Evolutionary conservation across 2,329 filamentous ascomycete genomes (phyloP).

Genomic region (Dactylonectria estremocensis): DNA sequence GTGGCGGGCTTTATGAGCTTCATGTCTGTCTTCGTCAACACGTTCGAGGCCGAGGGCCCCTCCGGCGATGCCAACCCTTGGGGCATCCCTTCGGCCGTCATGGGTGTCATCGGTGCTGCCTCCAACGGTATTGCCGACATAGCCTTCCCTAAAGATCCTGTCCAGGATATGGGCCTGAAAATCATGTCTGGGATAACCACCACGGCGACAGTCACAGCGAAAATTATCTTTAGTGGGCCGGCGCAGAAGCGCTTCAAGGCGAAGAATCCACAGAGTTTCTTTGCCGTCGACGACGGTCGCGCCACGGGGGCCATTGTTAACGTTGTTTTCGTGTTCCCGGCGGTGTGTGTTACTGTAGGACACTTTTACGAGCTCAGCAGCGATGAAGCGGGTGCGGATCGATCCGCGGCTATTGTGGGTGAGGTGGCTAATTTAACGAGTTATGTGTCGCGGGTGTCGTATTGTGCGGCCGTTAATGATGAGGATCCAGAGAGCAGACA

Average conservation of each 20-base stretch:
- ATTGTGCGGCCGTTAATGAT: constrained; percentile 1
- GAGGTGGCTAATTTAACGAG: constrained; percentile 10
- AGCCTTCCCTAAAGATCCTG: background rate
- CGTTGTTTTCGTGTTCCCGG: background rate
- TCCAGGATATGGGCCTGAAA: background rate
- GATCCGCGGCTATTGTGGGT: background rate
- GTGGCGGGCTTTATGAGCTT: background rate
- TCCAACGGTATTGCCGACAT: background rate
- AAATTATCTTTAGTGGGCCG: background rate
- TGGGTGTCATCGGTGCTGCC: background rate
- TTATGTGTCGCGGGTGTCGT: constrained; percentile 3
- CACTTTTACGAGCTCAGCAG: background rate
- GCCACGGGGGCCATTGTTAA: background rate
- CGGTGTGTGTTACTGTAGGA: background rate
- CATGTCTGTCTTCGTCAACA: background rate
- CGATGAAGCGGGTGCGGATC: background rate
- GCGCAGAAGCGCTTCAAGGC: background rate
- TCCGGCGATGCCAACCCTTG: background rate
- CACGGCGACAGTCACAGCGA: background rate
- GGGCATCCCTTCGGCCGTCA: background rate
- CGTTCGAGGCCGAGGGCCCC: background rate
- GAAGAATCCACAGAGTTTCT: background rate
- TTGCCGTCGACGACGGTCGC: background rate
- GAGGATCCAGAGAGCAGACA: background rate
- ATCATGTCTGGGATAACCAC: background rate